Evolutionary conservation across 139 green algal species (phyloP).

Genomic region (Tetradesmus lagerheimii): DNA sequence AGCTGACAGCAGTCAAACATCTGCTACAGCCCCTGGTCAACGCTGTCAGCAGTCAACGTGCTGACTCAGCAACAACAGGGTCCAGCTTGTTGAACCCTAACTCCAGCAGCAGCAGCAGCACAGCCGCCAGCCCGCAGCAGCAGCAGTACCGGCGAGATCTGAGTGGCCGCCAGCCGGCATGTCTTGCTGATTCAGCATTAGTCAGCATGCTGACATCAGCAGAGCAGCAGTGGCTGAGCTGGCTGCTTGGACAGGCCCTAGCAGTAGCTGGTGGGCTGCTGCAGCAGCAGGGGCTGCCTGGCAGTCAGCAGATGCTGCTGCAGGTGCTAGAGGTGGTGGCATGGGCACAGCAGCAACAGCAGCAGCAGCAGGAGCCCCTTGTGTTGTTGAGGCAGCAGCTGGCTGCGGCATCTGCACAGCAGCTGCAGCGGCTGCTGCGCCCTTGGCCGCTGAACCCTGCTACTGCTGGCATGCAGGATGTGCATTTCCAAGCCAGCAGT

Average conservation of each 20-base stretch:
- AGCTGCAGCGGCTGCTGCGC: background rate
- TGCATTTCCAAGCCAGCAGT: too few relatives aligned
- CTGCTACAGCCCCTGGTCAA: background rate
- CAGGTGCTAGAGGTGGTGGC: background rate
- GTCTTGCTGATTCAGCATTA: background rate
- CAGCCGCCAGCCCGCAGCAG: background rate
- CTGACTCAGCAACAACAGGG: background rate
- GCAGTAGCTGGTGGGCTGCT: background rate
- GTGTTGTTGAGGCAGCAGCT: background rate
- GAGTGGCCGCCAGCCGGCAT: background rate
- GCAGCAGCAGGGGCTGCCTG: background rate
- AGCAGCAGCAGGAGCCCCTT: background rate
- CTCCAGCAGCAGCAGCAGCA: background rate
- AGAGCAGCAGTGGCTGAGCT: background rate
- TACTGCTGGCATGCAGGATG: background rate
- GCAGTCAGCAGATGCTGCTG: background rate
- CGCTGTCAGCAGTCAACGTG: background rate
- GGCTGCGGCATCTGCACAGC: background rate
- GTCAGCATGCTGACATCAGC: background rate
- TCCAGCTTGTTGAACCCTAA: background rate
- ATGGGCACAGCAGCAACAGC: conserved; percentile 2
- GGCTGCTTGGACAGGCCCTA: background rate
- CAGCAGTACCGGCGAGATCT: background rate
- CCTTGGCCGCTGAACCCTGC: background rate
- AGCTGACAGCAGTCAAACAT: background rate